A percentile compares a stretch with the other conserved stretches of the same genome.
Conservation (phyloP, 2,329 filamentous ascomycete species). For the Aspergillus nomiae region DNA sequence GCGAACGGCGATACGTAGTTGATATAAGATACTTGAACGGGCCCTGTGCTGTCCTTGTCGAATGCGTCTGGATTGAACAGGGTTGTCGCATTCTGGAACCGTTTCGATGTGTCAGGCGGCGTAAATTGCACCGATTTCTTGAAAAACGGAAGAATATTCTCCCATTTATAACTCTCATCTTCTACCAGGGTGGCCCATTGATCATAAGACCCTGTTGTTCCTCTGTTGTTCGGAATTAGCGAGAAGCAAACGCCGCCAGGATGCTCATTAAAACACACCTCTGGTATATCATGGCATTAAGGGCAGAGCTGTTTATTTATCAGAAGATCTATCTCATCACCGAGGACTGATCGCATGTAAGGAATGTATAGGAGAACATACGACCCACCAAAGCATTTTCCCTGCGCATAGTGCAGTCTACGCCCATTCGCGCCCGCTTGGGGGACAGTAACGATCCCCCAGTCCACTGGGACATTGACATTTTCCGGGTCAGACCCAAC, state of each 20-base stretch:
- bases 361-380: neutral
- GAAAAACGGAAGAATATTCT: conserved; percentile 26
- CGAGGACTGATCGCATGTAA: neutral
- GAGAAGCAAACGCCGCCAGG: neutral
- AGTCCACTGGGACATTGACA: conserved; percentile 20
- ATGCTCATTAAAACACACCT: conserved; percentile 20
- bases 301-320: conserved; percentile 14
- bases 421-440: conserved; percentile 15
- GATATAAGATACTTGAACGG: conserved; percentile 33
- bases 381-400: conserved; percentile 13
- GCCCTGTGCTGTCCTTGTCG: conserved; percentile 19
- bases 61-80: conserved; percentile 16
- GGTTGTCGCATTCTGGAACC: conserved; percentile 21
- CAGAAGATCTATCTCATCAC: neutral
- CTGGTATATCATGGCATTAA: conserved; percentile 30
- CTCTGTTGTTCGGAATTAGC: neutral
- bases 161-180: conserved; percentile 30
- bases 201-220: conserved; percentile 2
- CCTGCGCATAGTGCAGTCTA: conserved; percentile 25
- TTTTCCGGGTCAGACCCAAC: conserved; percentile 25
- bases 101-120: conserved; percentile 18
- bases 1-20: conserved; percentile 27
- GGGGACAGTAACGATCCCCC: conserved; percentile 23
- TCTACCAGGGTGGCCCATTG: conserved; percentile 37
- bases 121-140: conserved; percentile 27